Base-by-base conservation (phyloP, 805 yeast species). In the Kodamaea kaohsiungensis region DNA sequence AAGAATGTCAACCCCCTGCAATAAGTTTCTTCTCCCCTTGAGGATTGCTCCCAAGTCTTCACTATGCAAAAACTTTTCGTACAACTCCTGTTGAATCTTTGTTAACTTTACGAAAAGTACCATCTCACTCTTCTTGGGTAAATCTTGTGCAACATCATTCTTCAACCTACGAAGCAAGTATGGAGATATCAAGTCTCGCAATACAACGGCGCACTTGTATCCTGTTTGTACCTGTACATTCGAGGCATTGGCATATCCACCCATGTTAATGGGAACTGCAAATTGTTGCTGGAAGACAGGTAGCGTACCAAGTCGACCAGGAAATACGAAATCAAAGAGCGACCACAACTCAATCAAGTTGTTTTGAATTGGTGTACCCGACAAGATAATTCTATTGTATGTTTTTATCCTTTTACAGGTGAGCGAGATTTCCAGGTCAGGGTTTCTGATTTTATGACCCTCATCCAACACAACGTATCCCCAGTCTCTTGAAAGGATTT, bases 191-290 rank as follows among this genome's bases (percentile, higher is more conserved):
- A 93, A 71, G 62, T 95, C 96, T 49, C 96, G 77, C 51, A 95
- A 72, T 2, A 93, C 86, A 3, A 92, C 95, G 0, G 99, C 99
- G 73, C 98, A 95, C 66, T 91, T 91, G 65, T 90, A 92, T 1
- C 98, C 97, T 1, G 98, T 87, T 65, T 93, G 98, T 0, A 95
- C 98, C 66, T 95, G 98, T 2, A 95, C 83, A 66, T 95, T 95
- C 1, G 96, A 85, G 0, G 99, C 98, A 73, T 93, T 95, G 1
- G 99, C 97, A 71, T 95, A 95, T 0, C 99, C 99, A n/a, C 99
- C 99, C 66, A 89, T 80, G 64, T 91, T 93, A 46, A 95, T 95
- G 0, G 99, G 99, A 5, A 86, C 77, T 2, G 96, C 88, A 68
- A 95, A 95, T 67, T 95, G 97, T 51, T 82, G 88, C 69, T 92